Base-by-base conservation (phyloP, 2,329 filamentous ascomycete species). In the Colletotrichum sansevieriae region DNA sequence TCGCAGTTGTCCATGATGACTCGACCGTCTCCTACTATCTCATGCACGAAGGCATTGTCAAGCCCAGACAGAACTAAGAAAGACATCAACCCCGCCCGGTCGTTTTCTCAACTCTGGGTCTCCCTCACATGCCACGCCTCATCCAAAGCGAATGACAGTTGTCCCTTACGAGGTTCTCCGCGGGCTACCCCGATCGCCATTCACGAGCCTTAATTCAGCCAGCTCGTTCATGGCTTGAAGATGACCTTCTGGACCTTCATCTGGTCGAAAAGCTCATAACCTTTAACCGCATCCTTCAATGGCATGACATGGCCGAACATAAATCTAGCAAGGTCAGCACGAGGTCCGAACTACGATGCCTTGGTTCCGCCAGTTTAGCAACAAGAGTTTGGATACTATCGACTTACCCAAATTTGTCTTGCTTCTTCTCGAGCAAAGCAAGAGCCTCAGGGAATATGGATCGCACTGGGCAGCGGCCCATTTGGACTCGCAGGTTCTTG, bases 11-110 rank as follows among this genome's bases (percentile, higher is more conserved):
- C 55, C 91, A 94, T 76, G 89, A 92, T 74, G 93, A 96, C 79
- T 95, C 92, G 72, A 95, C 93, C 0, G 86, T 96, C 18, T 91
- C 93, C 46, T 96, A 95, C 80, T 96, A 96, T 76, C 86, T 95
- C 71, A 88, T 95, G 77, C 92, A 95, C 74, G 92, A 95, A 78
- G 93, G 92, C n/a, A 89, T 95, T 71, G 92, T 95, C 61, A 96
- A 95, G 82, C 93, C 93, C 25, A 85, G 93, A 65, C 93, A 95
- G 78, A 96, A 96, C 77, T 95, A 81, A 41, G 6, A 37, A 13
- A 41, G 41, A 39, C 49, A 18, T 33, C 44, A 46, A 54, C 13
- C 7, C 13, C 49, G 35, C 49, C 49, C 37, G 15, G 51, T 10
- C 12, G 11, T 12, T n/a, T 22, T 10, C 18, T 13, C 12, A 12